Base-by-base conservation (phyloP, 2,329 filamentous ascomycete genomes). In the Aspergillus luchuensis region DNA sequence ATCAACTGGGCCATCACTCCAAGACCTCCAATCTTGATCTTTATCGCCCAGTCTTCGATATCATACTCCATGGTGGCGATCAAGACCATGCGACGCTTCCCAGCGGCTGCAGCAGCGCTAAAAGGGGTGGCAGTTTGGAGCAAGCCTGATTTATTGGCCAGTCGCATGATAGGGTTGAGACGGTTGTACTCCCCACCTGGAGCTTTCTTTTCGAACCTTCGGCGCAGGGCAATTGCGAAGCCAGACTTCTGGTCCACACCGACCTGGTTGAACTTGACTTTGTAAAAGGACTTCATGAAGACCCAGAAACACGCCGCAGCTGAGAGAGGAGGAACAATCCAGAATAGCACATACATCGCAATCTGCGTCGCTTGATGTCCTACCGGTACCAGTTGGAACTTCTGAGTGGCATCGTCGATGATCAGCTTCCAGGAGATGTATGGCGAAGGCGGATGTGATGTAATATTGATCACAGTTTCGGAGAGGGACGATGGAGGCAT, bases 1-100 rank as follows among this genome's bases (percentile, higher is more conserved):
- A 89, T 89, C 3, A 89, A 76, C 65, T 87, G 85, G 21, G 87
- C 86, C 87, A 89, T 89, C 61, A 89, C 87, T 71, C 87, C 87
- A 2, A 89, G 78, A 63, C 87, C 87, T 62, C 87, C 87, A 51
- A 89, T 89, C 75, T 89, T 89, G 76, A 89, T 86, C 73, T 88
- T 89, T 75, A 89, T 87, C 6, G 75, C 80, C 84, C 87, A 89
- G 69, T 89, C 87, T 57, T 87, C 85, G 62, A 89, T 89, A 63
- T 89, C 86, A 73, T 89, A 89, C 72, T 89, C 87, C 85, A 89
- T 88, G 4, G 87, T 89, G 8, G 85, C 87, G 54, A 89, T 87
- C 23, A 89, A 79, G 1, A 89, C 83, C 36, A 82, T 88, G n/a
- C 84, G 78, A 36, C 78, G 58, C 41, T 51, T 51, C 13, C 65